Base-by-base conservation (phyloP, 225 moss, liverwort and hornwort genomes). In the Marchantia polymorpha region DNA sequence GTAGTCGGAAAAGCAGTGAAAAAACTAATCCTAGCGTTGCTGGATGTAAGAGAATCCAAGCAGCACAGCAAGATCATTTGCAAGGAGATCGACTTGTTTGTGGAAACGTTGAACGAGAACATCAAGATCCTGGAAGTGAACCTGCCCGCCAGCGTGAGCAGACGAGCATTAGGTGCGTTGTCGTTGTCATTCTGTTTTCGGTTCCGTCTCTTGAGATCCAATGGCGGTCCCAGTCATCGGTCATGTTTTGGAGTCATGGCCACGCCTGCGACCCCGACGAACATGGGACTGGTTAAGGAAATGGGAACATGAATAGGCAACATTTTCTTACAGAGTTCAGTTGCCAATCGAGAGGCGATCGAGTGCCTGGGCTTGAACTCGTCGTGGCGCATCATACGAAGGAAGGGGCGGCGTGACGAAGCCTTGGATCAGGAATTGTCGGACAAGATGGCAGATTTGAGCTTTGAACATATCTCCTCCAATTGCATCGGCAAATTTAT, bases 1-100 rank as follows among this genome's bases (percentile, higher is more conserved):
- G 14, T 78, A 25, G 22, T 78, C 3, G 78, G 47, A 17, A 31
- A 47, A 46, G 78, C 65, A 12, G 64, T 64, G 15, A 67, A 52
- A 30, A 65, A 49, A 0, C 78, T 78, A 22, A 29, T 67, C 0
- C 4, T 52, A 3, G 51, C 9, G 16, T 67, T 78, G 64, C 13
- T 65, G 78, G 64, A 65, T 5, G 67, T 78, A 12, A 23, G 23
- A 27, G n/a, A 48, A 50, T 7, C 78, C 15, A 78, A 78, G 52
- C 65, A 67, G 27, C 78, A 78, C 65, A 78, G 29, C 65, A 78
- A 52, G 23, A 16, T n/a, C 50, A 78, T 78, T 25, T 31, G n/a
- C 15, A 66, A 47, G 47, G 78, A 78, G 52, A 78, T 78, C 52
- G 66, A 78, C 23, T 49, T 47, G 30, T 67, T 78, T 52, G 78